Evolutionary conservation across 331 rosid species (phyloP).

Genomic region (Prunus yedoensis): DNA sequence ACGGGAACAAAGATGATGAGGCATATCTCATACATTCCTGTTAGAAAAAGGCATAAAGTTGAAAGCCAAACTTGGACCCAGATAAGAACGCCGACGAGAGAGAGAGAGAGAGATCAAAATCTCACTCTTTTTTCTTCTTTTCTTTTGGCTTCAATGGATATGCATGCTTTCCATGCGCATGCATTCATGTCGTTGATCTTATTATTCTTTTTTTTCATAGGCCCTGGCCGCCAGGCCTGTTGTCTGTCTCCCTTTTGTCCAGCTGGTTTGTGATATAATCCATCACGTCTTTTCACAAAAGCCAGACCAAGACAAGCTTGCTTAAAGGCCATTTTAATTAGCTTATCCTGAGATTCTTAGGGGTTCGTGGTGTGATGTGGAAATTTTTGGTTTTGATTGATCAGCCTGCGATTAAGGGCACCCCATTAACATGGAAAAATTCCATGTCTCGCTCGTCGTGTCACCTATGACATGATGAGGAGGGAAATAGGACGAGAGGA

Average conservation of each 20-base stretch:
- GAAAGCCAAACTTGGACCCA: neutral
- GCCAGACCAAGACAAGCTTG: constrained; percentile 20
- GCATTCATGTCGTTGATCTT: neutral
- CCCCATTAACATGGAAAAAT: neutral
- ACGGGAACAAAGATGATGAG: constrained; percentile 12
- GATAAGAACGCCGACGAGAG: neutral
- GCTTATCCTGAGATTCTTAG: neutral
- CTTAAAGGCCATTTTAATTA: constrained; percentile 12
- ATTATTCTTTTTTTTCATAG: too few relatives aligned
- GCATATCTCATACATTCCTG: neutral
- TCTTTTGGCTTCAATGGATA: constrained; percentile 3
- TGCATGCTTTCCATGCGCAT: constrained; percentile 28
- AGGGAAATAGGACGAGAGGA: too few relatives aligned
- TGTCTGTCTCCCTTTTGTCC: constrained; percentile 15
- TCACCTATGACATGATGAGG: too few relatives aligned
- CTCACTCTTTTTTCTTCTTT: neutral
- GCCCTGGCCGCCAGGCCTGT: too few relatives aligned
- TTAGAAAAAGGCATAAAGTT: neutral
- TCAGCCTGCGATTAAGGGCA: neutral
- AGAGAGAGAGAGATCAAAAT: too few relatives aligned
- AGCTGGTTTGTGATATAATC: constrained; percentile 17
- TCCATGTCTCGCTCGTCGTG: too few relatives aligned
- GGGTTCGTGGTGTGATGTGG: constrained; percentile 7
- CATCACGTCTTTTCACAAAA: constrained; percentile 36
- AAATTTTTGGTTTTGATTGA: constrained; percentile 5